Conservation (phyloP, 2,329 filamentous ascomycete genomes). For the Pseudogymnoascus sp. region DNA sequence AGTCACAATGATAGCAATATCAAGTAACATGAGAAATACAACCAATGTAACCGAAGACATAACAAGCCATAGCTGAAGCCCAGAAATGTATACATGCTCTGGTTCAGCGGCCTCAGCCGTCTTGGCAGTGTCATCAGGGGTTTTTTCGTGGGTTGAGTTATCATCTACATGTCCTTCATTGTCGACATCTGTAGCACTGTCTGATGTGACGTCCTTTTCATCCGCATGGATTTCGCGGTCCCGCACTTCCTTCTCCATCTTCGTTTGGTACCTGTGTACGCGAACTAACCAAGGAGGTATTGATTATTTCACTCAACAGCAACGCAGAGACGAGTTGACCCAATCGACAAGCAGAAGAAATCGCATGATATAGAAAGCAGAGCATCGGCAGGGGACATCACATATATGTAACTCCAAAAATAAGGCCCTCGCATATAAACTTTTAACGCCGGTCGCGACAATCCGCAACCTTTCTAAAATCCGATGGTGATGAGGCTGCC, state of each 20-base stretch:
- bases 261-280: neutral
- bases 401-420: neutral
- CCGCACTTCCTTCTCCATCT: neutral
- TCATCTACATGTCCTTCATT: neutral
- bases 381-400: neutral
- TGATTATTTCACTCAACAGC: neutral
- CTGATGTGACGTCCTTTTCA: neutral
- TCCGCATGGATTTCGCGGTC: neutral
- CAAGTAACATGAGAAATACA: slow-evolving; percentile 21
- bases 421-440: neutral
- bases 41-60: slow-evolving; percentile 16
- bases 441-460: neutral
- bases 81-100: slow-evolving; percentile 19
- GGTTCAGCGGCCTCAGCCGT: slow-evolving; percentile 9
- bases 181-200: slow-evolving; percentile 1
- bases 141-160: neutral
- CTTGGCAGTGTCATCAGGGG: slow-evolving; percentile 7
- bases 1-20: slow-evolving; percentile 17
- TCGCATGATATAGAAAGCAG: neutral
- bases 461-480: neutral
- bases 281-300: neutral
- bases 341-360: neutral
- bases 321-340: neutral
- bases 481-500: neutral
- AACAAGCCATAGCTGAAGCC: slow-evolving; percentile 15